These are phyloP conservation scores for Cryptococcus sp. DNA, from an alignment of 1,284 basidiomycete genomes.

Conservation along the genomic window DNA sequence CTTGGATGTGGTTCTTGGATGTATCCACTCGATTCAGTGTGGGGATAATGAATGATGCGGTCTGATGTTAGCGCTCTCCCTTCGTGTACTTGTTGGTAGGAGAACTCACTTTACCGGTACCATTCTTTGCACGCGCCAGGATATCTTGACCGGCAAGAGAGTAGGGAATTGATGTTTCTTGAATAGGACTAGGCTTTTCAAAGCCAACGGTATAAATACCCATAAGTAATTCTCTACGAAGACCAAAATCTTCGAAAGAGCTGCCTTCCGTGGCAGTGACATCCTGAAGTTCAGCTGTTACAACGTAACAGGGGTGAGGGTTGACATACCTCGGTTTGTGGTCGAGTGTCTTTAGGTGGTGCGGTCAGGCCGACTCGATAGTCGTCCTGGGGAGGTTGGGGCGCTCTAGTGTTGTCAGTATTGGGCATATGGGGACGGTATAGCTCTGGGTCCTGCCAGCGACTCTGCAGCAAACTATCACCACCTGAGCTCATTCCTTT, in stretches of 20 bases:
- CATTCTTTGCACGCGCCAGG: conserved; percentile 63
- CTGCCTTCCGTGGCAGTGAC: conserved; percentile 84
- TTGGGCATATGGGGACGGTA: too few relatives aligned
- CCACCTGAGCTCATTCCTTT: too few relatives aligned
- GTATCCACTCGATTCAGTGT: conserved; percentile 90
- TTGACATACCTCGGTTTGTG: conserved; percentile 72
- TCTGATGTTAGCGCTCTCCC: conserved; percentile 55
- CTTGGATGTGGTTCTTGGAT: conserved; percentile 84
- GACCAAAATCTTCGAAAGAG: conserved; percentile 83
- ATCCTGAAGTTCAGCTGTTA: conserved; percentile 52
- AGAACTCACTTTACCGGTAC: conserved; percentile 43
- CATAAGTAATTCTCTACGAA: conserved; percentile 77
- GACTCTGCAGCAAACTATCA: too few relatives aligned
- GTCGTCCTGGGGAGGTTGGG: conserved; percentile 20
- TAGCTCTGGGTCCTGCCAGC: too few relatives aligned
- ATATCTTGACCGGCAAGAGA: conserved; percentile 84
- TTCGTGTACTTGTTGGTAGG: neutral
- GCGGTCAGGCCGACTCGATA: conserved; percentile 58
- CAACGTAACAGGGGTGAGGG: neutral
- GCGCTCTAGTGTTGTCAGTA: neutral
- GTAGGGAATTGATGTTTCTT: conserved; percentile 92
- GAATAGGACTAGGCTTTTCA: conserved; percentile 93
- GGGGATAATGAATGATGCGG: conserved; percentile 97
- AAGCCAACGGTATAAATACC: conserved; percentile 96
- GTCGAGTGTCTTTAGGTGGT: conserved; percentile 84